Evolutionary conservation across 2,329 filamentous ascomycete species (phyloP).

Genomic region (Gyromitra esculenta): DNA sequence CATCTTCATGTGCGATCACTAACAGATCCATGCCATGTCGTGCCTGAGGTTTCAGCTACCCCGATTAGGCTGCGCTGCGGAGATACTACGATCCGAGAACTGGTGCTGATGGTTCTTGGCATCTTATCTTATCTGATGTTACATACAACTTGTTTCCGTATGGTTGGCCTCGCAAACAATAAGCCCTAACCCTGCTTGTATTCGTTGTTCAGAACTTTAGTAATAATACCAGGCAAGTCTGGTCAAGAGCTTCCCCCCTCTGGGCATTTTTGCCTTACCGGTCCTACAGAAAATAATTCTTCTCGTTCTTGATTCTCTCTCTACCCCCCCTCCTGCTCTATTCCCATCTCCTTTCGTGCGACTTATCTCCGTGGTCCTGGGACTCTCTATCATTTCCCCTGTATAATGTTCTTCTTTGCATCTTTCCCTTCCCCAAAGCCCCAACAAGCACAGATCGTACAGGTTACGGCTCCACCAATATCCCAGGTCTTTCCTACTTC

Average conservation of each 20-base stretch:
- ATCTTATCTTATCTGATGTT: constrained; percentile 49
- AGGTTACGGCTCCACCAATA: constrained; percentile 23
- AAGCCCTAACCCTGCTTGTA: constrained; percentile 34
- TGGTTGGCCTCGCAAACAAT: constrained; percentile 21
- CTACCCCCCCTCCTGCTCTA: background rate
- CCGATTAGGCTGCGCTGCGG: constrained; percentile 19
- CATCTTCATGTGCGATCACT: constrained; percentile 20
- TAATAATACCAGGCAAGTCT: constrained; percentile 23
- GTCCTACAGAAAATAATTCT: constrained; percentile 11
- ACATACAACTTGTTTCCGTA: constrained; percentile 12
- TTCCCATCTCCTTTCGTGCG: background rate
- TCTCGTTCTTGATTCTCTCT: background rate
- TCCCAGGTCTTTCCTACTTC: constrained; percentile 21
- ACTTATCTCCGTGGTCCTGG: background rate
- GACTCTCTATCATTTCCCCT: constrained; percentile 9
- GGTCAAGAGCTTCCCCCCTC: background rate
- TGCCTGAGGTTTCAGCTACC: constrained; percentile 38
- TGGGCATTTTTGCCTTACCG: constrained; percentile 6
- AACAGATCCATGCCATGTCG: constrained; percentile 31
- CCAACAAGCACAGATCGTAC: constrained; percentile 39
- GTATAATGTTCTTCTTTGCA: constrained; percentile 33
- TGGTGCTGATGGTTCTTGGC: constrained; percentile 38
- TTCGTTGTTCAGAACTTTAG: constrained; percentile 37
- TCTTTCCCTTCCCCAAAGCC: constrained; percentile 27
- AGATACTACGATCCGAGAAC: constrained; percentile 23